Evolutionary conservation across 169 alveolate species (phyloP).

Genomic region (Plasmodium billcollinsi): DNA sequence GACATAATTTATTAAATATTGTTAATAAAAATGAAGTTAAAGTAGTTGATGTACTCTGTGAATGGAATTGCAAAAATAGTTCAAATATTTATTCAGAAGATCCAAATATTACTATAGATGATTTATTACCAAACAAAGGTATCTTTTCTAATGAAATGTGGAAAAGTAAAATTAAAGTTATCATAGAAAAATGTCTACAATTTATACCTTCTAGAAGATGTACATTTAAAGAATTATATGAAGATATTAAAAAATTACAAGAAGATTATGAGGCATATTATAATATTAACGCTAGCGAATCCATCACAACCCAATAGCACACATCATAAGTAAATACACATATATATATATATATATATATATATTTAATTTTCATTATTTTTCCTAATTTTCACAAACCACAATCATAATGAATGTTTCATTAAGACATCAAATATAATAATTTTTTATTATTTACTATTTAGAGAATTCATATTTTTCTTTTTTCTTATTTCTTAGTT

Average conservation of each 20-base stretch:
- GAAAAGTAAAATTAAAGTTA: slow-evolving; percentile 64
- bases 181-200: slow-evolving; percentile 77
- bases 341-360: not conserved
- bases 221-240: slow-evolving; percentile 61
- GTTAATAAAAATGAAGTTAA: slow-evolving; percentile 79
- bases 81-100: slow-evolving; percentile 71
- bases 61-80: slow-evolving; percentile 80
- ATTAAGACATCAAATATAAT: no score
- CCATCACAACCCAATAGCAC: not conserved
- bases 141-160: slow-evolving; percentile 79
- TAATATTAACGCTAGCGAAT: slow-evolving; percentile 15
- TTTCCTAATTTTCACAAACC: no score
- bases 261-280: slow-evolving; percentile 39
- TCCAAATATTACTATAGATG: slow-evolving; percentile 71
- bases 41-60: slow-evolving; percentile 82
- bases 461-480: no score
- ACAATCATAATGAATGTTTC: no score
- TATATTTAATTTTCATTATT: no score
- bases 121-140: slow-evolving; percentile 79
- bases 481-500: no score
- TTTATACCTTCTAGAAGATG: slow-evolving; percentile 81
- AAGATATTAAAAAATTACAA: slow-evolving; percentile 49
- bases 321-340: not conserved
- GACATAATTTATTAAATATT: slow-evolving; percentile 78
- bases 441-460: no score